Evolutionary conservation across 257 asterid species (phyloP), one percentile per base, ranked within the genome.

Genomic region (Mitragyna speciosa): DNA sequence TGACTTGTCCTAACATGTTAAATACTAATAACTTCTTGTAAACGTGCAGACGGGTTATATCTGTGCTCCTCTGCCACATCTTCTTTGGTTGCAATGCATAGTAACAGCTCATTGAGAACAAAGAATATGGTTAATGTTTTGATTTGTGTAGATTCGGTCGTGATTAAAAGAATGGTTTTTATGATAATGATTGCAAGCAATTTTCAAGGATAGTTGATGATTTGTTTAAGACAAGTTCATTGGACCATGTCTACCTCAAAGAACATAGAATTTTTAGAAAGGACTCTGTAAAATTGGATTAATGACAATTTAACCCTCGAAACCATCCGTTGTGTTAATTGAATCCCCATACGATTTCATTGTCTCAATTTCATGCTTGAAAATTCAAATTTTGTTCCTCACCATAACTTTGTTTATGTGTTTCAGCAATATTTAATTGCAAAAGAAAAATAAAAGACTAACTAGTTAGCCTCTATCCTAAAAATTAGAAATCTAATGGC

Each of bases 11-110:
- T 64, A 28, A 41, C 41, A 64, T 28, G 68, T 61, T 36, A 16
- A 61, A 61, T 30, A 0, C 4, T 61, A 9, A 1, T 4, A 64
- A 22, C 51, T 73, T 0, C 49, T 28, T 24, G 6, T 6, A 8
- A 76, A 76, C 80, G 80, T 76, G 80, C 33, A 33, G 16, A 72
- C 48, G 64, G 80, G 79, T 63, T 52, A 73, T 30, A 54, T 49
- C 48, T 54, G 49, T 51, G 47, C 66, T 63, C 15, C 4, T n/a
- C 79, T 9, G 30, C 61, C 6, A 43, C 15, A 31, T 47, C 61
- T 3, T 59, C 22, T 0, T 0, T 12, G 79, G 45, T 76, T 61
- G 47, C 43, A 41, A 15, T 1, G 78, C 12, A 20, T n/a, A 31
- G 54, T 33, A 28, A 51, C 8, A 4, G 17, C 24, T 16, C 17